Conservation (phyloP, 768 basidiomycete species). For the Trametes villosa region DNA sequence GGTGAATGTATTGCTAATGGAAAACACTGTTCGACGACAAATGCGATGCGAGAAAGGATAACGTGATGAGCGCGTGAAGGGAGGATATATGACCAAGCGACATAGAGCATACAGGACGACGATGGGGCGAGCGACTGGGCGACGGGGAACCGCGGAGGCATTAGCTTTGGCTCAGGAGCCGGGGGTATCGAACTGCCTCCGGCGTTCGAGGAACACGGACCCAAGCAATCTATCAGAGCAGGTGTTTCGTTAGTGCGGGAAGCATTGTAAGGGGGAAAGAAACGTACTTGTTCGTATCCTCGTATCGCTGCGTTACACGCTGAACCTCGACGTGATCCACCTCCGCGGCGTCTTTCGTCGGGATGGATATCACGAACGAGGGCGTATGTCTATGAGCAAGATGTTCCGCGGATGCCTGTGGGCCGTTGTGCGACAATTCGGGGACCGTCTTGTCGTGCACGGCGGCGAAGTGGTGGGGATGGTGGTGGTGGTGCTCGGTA, state of each 20-base stretch:
- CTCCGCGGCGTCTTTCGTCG: slow-evolving; percentile 17
- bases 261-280: not conserved
- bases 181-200: slow-evolving; percentile 31
- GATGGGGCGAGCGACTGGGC: too few species aligned
- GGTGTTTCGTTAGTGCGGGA: not conserved
- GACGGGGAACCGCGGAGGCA: not conserved
- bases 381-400: not conserved
- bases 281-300: slow-evolving; percentile 64
- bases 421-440: not conserved
- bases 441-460: not conserved
- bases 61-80: not conserved
- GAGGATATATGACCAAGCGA: not conserved
- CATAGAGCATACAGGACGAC: not conserved
- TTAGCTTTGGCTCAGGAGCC: not conserved
- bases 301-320: slow-evolving; percentile 62
- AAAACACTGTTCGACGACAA: not conserved
- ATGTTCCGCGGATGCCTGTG: not conserved
- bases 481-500: not conserved
- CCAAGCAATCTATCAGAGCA: slow-evolving; percentile 56
- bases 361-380: slow-evolving; percentile 13
- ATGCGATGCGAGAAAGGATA: not conserved
- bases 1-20: not conserved
- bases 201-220: slow-evolving; percentile 66
- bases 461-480: not conserved
- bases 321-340: slow-evolving; percentile 45